Conservation (phyloP, 257 asterid genomes). For the Penstemon barbatus region DNA sequence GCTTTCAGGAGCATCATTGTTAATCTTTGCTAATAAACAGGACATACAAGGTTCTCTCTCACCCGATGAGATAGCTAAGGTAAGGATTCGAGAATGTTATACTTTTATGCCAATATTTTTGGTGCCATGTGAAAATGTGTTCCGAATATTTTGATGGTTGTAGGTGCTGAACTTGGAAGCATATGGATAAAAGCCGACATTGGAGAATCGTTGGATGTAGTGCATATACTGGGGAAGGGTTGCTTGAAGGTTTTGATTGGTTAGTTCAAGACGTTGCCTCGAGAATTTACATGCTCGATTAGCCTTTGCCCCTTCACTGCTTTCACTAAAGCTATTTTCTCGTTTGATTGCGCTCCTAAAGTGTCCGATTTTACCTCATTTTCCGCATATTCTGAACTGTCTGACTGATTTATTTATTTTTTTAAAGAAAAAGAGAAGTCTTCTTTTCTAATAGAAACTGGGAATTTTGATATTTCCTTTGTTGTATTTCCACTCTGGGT, state of each 20-base stretch:
- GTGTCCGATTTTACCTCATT: not conserved
- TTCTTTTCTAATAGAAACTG: no score
- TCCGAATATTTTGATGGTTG: slow-evolving; percentile 25
- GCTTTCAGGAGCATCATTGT: slow-evolving; percentile 85
- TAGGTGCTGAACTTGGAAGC: slow-evolving; percentile 84
- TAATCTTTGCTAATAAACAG: slow-evolving; percentile 95
- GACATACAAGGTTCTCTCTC: slow-evolving; percentile 90
- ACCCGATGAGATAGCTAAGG: slow-evolving; percentile 88
- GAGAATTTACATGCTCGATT: slow-evolving; percentile 86
- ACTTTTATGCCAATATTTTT: not conserved
- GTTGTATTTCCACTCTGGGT: no score
- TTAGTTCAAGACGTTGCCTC: slow-evolving; percentile 93
- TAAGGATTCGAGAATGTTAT: slow-evolving; percentile 30
- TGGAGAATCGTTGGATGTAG: slow-evolving; percentile 96
- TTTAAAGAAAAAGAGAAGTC: no score
- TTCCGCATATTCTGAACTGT: no score
- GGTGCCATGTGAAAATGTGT: not conserved
- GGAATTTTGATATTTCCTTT: no score
- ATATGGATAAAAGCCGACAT: slow-evolving; percentile 88
- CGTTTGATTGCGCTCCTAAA: not conserved
- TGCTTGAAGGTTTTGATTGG: slow-evolving; percentile 93
- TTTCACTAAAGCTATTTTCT: not conserved
- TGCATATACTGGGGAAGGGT: slow-evolving; percentile 86
- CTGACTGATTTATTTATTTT: no score
- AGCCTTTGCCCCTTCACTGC: slow-evolving; percentile 11